Evolutionary conservation across 176 grass and related monocot species (phyloP), one percentile per base, ranked within the genome.

Genomic region (Hordeum marinum): DNA sequence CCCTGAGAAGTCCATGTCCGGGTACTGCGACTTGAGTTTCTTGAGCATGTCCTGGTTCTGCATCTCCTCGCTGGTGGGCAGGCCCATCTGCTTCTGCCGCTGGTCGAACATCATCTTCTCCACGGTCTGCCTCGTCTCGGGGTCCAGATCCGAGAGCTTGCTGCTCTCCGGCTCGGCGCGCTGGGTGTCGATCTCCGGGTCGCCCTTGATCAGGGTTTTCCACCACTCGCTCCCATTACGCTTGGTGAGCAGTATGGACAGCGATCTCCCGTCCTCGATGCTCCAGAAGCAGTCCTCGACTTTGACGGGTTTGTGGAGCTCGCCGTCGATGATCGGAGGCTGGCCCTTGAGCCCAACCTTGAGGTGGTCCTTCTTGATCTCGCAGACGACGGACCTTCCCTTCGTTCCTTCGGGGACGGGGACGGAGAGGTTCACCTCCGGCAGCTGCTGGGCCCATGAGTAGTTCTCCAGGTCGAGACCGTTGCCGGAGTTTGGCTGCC

Each of bases 201-300:
- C 89, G 59, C 92, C 89, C 78, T 91, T 92, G 31, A 91, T 82
- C 41, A 92, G 35, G 15, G 55, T 85, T 52, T 85, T 91, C 89
- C 92, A 92, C 92, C 89, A 92, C 68, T 92, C 82, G 40, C 91
- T 81, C 29, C 29, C 1, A 2, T 29, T 29, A 29, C 29, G 29
- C 73, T 92, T 94, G 23, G 87, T 88, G 60, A 94, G 65, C 37
- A 91, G 63, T 62, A 92, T 72, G 63, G 90, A 85, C 45, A 91
- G 43, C 29, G 69, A 84, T 37, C 87, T 84, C 9, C 82, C 82
- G 77, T 90, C 90, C 50, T 60, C 34, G 71, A 94, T 86, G 75
- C 86, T 91, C 92, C 92, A 94, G 71, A 94, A 91, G 75, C 86
- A 89, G 65, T 94, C 89, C 7, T 69, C 83, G 27, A 68, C 63